Percentiles rank a stretch among this genome's conserved stretches.
Conservation (phyloP, 2,329 filamentous ascomycete genomes). For the Sporothrix euskadiensis region DNA sequence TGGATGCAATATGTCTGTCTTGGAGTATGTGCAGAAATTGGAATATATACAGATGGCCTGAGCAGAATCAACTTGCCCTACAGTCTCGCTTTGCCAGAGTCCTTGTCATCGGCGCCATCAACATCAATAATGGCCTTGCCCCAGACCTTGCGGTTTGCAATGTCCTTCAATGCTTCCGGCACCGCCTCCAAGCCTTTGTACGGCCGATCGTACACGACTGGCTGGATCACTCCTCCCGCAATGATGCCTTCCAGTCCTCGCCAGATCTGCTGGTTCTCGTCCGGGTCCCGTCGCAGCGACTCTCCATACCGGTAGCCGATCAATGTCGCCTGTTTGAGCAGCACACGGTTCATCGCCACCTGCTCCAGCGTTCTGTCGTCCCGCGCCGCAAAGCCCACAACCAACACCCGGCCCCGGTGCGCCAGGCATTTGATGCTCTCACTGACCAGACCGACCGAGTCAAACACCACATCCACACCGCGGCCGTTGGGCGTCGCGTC, state of each 20-base stretch:
- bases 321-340: conserved; percentile 55
- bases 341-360: conserved; percentile 55
- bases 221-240: conserved; percentile 49
- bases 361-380: conserved; percentile 33
- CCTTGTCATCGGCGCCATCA: conserved; percentile 29
- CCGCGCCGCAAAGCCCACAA: conserved; percentile 60
- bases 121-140: conserved; percentile 58
- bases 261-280: conserved; percentile 52
- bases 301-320: conserved; percentile 61
- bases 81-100: conserved; percentile 9
- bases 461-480: conserved; percentile 60
- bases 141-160: conserved; percentile 52
- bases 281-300: conserved; percentile 51
- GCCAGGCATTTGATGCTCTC: conserved; percentile 55
- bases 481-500: conserved; percentile 45
- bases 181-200: conserved; percentile 55
- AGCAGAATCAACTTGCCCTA: not conserved
- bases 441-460: conserved; percentile 59
- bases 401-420: conserved; percentile 55
- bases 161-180: conserved; percentile 52
- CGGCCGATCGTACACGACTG: conserved; percentile 50
- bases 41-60: not conserved
- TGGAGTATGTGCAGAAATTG: not conserved
- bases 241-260: conserved; percentile 52
- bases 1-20: not conserved